phyloP scores from a whole-genome alignment of 2,329 filamentous ascomycete genomes.

The Pseudogymnoascus sp. region DNA sequence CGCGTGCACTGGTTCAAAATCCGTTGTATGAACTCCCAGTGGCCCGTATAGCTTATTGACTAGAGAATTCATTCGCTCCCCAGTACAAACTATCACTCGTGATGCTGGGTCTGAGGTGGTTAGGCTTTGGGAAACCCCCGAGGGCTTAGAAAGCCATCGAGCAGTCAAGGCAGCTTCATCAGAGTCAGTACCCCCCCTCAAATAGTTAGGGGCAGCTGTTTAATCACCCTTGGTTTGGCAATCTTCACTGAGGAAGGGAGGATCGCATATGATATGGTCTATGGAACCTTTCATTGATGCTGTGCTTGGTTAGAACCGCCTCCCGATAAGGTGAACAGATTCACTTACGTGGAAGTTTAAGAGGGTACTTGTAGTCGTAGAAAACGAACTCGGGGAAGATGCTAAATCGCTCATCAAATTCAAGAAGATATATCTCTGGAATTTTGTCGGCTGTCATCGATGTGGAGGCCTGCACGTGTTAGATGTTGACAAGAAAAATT shows the following conservation, averaged over 20 bases:
- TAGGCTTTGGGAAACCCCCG: constrained; percentile 12
- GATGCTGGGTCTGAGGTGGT: constrained; percentile 5
- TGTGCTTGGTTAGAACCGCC: constrained; percentile 20
- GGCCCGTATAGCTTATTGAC: constrained; percentile 61
- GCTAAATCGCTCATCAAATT: constrained; percentile 66
- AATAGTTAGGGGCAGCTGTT: not conserved
- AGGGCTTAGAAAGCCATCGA: constrained; percentile 58
- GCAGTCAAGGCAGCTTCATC: constrained; percentile 62
- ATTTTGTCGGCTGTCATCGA: constrained; percentile 30
- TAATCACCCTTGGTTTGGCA: constrained; percentile 67
- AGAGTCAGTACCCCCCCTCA: not conserved
- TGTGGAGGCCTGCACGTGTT: constrained; percentile 15
- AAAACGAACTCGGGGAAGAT: constrained; percentile 67
- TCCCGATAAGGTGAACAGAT: not conserved
- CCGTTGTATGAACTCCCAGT: constrained; percentile 56
- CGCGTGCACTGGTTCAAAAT: constrained; percentile 62
- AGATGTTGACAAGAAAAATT: not conserved
- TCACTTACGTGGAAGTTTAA: constrained; percentile 52
- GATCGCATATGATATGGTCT: constrained; percentile 67
- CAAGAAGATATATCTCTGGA: constrained; percentile 60
- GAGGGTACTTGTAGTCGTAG: constrained; percentile 66
- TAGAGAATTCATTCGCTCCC: constrained; percentile 64
- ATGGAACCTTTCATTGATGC: constrained; percentile 54
- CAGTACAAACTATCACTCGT: constrained; percentile 62
- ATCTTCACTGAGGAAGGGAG: constrained; percentile 72